Conservation (phyloP, 108 stramenopile species). For the Skeletonema potamos region DNA sequence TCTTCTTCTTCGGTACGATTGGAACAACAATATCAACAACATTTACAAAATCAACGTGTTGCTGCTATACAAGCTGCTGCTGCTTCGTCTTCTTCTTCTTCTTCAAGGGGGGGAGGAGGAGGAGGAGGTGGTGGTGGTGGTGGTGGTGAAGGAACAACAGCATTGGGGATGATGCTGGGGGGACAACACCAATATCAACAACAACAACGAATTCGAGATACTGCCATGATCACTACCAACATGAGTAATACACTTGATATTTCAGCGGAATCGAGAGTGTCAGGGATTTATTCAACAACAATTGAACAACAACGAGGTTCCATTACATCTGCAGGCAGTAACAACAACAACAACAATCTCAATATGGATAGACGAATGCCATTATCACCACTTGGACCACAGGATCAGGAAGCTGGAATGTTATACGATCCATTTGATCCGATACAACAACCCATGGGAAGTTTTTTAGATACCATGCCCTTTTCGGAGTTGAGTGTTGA, state of each 20-base stretch:
- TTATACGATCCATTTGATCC: slow-evolving; percentile 17
- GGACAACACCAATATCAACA: no score
- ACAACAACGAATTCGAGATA: no score
- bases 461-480: not conserved
- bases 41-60: not conserved
- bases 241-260: no score
- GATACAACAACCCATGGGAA: slow-evolving; percentile 1
- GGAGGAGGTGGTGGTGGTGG: not conserved
- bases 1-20: not conserved
- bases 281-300: no score
- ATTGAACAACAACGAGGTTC: no score
- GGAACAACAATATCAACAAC: not conserved
- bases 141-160: not conserved
- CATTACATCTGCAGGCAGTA: not conserved
- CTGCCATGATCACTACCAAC: no score
- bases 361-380: not conserved
- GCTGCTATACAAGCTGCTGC: not conserved
- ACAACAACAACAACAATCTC: not conserved
- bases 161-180: no score
- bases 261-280: no score
- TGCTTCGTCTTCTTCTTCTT: not conserved
- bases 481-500: not conserved
- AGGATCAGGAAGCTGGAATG: slow-evolving; percentile 4
- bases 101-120: not conserved
- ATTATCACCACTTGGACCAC: not conserved